A percentile compares a stretch with the other conserved stretches of the same genome.
Evolutionary conservation across 2,329 filamentous ascomycete genomes (phyloP).

Genomic region (Fusarium sp.): DNA sequence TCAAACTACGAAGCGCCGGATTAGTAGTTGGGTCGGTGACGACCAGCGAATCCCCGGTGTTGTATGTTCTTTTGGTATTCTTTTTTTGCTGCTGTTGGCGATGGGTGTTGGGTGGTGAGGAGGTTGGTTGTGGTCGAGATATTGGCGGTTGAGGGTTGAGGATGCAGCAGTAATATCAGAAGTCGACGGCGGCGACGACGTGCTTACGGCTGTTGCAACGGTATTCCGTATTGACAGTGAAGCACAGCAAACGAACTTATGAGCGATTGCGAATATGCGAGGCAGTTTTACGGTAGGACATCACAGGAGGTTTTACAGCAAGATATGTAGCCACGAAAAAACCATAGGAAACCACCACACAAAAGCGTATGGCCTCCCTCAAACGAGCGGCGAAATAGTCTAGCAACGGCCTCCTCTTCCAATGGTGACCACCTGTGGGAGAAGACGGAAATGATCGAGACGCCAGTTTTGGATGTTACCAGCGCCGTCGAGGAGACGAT

Average conservation of each 20-base stretch:
- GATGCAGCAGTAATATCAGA: too few species aligned
- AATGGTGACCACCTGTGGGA: slow-evolving; percentile 45
- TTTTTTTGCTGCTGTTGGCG: slow-evolving; percentile 3
- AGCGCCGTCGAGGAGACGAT: slow-evolving; percentile 46
- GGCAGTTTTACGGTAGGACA: neutral
- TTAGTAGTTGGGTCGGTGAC: slow-evolving; percentile 40
- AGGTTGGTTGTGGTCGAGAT: too few species aligned
- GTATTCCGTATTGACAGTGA: too few species aligned
- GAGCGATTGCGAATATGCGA: too few species aligned
- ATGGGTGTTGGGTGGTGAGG: neutral
- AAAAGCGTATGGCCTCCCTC: slow-evolving; percentile 60
- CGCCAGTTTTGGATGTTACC: slow-evolving; percentile 46
- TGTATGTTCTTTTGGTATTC: slow-evolving; percentile 30
- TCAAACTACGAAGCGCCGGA: slow-evolving; percentile 37
- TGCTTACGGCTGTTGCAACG: too few species aligned
- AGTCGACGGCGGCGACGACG: too few species aligned
- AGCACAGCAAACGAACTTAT: too few species aligned
- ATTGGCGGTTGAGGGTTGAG: too few species aligned
- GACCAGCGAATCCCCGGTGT: slow-evolving; percentile 39
- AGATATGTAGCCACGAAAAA: slow-evolving; percentile 58
- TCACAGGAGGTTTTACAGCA: slow-evolving; percentile 7
- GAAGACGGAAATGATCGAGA: slow-evolving; percentile 41
- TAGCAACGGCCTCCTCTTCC: slow-evolving; percentile 52
- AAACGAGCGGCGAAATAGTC: slow-evolving; percentile 60
- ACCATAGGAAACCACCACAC: slow-evolving; percentile 62